phyloP scores from a whole-genome alignment of 345 rosid species.

The Populus euphratica region DNA sequence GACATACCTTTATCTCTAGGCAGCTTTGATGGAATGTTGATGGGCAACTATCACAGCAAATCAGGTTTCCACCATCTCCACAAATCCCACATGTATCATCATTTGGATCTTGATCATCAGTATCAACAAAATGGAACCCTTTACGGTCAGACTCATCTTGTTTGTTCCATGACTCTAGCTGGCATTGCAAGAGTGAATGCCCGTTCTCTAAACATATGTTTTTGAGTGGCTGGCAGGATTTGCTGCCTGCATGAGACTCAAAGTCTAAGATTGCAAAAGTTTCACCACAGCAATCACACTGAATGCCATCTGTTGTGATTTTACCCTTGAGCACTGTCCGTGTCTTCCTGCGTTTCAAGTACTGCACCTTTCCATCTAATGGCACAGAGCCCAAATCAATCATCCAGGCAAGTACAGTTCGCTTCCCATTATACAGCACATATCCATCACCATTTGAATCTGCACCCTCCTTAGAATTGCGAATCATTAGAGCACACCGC shows the following conservation, averaged over 20 bases:
- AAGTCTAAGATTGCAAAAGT: conserved; percentile 48
- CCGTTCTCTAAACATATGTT: conserved; percentile 68
- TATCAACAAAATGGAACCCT: conserved; percentile 65
- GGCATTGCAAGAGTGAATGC: conserved; percentile 63
- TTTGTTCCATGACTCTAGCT: conserved; percentile 66
- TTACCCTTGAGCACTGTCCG: conserved; percentile 41
- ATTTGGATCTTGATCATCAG: conserved; percentile 68
- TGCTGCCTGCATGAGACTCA: conserved; percentile 65
- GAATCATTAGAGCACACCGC: conserved; percentile 61
- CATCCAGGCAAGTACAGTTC: conserved; percentile 85
- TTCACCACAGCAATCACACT: conserved; percentile 69
- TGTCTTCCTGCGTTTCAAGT: conserved; percentile 39
- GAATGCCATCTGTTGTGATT: conserved; percentile 61
- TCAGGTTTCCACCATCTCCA: conserved; percentile 94
- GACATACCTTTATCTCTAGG: conserved; percentile 66
- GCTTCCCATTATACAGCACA: conserved; percentile 66
- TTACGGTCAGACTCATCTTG: conserved; percentile 48
- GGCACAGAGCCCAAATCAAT: conserved; percentile 58
- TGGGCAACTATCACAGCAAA: conserved; percentile 94
- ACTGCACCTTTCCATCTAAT: conserved; percentile 56
- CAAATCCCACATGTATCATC: conserved; percentile 96
- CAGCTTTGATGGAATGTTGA: conserved; percentile 93
- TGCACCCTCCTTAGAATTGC: conserved; percentile 48
- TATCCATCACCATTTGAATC: conserved; percentile 49
- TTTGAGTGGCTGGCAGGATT: conserved; percentile 42